Percentiles rank a stretch among this genome's conserved stretches.
Evolutionary conservation across 2,329 filamentous ascomycete genomes (phyloP).

Genomic region (Hymenoscyphus infarciens): DNA sequence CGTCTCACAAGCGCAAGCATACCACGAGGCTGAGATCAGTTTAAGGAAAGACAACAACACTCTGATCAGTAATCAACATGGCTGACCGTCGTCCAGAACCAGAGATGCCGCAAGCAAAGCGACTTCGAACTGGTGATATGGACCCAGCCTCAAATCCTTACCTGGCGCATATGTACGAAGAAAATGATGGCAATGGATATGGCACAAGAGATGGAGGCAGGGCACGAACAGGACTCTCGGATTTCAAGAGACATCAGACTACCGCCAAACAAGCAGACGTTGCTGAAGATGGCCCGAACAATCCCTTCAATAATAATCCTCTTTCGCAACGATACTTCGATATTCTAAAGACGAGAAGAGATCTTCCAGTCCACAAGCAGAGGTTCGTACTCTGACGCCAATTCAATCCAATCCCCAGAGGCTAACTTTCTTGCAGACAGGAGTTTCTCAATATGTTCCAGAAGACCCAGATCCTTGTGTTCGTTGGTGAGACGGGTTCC

Average conservation of each 20-base stretch:
- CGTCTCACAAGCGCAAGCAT: background rate
- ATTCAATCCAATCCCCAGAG: background rate
- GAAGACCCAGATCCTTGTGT: constrained; percentile 90
- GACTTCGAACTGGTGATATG: constrained; percentile 38
- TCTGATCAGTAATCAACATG: constrained; percentile 40
- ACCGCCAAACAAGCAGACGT: constrained; percentile 70
- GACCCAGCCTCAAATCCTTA: constrained; percentile 74
- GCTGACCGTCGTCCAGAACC: constrained; percentile 53
- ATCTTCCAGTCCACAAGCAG: constrained; percentile 89
- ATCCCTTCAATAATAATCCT: constrained; percentile 76
- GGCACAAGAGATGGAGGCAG: constrained; percentile 35
- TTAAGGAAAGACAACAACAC: constrained; percentile 28
- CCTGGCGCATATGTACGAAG: constrained; percentile 80
- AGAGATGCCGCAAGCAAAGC: constrained; percentile 47
- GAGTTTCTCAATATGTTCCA: constrained; percentile 95
- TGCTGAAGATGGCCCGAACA: constrained; percentile 76
- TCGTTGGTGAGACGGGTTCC: constrained; percentile 98
- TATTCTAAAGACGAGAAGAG: constrained; percentile 79
- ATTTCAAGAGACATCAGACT: constrained; percentile 74
- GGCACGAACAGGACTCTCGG: constrained; percentile 51
- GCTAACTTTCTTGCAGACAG: constrained; percentile 50
- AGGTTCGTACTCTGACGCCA: constrained; percentile 48
- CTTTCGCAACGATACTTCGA: constrained; percentile 84
- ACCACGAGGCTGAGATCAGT: constrained; percentile 3
- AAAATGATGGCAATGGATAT: constrained; percentile 36